phyloP scores from a whole-genome alignment of 1,139 yeast genomes.

The Candida frijolesensis region DNA sequence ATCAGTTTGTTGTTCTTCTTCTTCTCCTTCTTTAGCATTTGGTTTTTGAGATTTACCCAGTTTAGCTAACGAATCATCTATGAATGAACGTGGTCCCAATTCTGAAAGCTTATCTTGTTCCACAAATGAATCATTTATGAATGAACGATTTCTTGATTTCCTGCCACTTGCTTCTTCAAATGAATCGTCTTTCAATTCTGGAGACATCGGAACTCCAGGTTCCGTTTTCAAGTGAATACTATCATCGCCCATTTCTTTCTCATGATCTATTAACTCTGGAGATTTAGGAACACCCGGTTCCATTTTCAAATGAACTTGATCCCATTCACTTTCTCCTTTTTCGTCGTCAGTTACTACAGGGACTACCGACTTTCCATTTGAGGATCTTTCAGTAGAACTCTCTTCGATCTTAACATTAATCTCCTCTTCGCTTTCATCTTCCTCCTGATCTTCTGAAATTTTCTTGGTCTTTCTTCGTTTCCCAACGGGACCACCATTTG shows the following conservation, averaged over 20 bases:
- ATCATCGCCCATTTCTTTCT: neutral
- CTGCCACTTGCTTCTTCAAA: neutral
- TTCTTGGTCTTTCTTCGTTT: slow-evolving; percentile 4
- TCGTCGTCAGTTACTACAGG: neutral
- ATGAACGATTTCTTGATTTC: neutral
- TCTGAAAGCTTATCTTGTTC: neutral
- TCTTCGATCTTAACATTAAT: neutral
- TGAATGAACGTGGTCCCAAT: slow-evolving; percentile 4
- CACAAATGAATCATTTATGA: too few species aligned
- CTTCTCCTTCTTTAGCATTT: slow-evolving; percentile 2
- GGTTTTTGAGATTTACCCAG: neutral
- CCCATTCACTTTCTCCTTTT: neutral
- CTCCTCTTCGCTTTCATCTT: slow-evolving; percentile 2
- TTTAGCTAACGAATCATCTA: slow-evolving; percentile 1
- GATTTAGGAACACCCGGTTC: neutral
- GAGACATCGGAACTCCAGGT: slow-evolving; percentile 5
- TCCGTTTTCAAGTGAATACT: neutral
- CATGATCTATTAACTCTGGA: neutral
- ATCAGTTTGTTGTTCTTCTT: slow-evolving; percentile 6
- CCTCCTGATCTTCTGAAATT: slow-evolving; percentile 1
- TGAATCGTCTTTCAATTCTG: slow-evolving; percentile 9
- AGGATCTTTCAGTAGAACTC: slow-evolving; percentile 7
- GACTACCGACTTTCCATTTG: neutral
- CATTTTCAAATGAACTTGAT: neutral
- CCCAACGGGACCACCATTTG: slow-evolving; percentile 1